Evolutionary conservation across 495 filamentous ascomycete species (phyloP).

Genomic region (Hypoxylon intermedium): DNA sequence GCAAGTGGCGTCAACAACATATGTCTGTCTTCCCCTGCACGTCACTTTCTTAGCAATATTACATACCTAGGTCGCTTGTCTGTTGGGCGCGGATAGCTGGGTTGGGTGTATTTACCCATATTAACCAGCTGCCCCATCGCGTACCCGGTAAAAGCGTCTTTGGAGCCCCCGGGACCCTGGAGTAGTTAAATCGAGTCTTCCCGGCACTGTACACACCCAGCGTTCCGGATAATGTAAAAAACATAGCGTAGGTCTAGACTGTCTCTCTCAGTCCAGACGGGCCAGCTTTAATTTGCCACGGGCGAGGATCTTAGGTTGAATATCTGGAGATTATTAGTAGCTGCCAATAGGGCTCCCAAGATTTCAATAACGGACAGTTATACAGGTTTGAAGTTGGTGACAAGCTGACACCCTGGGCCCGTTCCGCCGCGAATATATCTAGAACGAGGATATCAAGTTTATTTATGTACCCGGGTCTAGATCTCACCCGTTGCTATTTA

Average conservation of each 20-base stretch:
- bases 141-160: slow-evolving; percentile 25
- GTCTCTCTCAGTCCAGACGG: slow-evolving; percentile 38
- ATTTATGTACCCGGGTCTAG: slow-evolving; percentile 28
- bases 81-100: slow-evolving; percentile 2
- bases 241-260: slow-evolving; percentile 38
- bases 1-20: slow-evolving; percentile 4
- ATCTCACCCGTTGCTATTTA: slow-evolving; percentile 33
- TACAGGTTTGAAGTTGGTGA: slow-evolving; percentile 1
- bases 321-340: slow-evolving; percentile 7
- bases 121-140: slow-evolving; percentile 32
- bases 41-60: slow-evolving; percentile 12
- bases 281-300: slow-evolving; percentile 29
- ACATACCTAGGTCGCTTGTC: not conserved
- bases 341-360: not conserved
- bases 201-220: slow-evolving; percentile 12
- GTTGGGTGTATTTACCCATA: slow-evolving; percentile 29
- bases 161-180: slow-evolving; percentile 30
- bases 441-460: slow-evolving; percentile 8
- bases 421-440: slow-evolving; percentile 20
- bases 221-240: slow-evolving; percentile 40
- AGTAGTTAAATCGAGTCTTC: slow-evolving; percentile 15
- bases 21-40: slow-evolving; percentile 3
- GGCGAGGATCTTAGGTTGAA: slow-evolving; percentile 13
- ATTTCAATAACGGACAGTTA: slow-evolving; percentile 14
- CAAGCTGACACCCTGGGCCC: slow-evolving; percentile 11